Base-by-base conservation (phyloP, 2,329 filamentous ascomycete species). In the Cladorrhinum sp. region DNA sequence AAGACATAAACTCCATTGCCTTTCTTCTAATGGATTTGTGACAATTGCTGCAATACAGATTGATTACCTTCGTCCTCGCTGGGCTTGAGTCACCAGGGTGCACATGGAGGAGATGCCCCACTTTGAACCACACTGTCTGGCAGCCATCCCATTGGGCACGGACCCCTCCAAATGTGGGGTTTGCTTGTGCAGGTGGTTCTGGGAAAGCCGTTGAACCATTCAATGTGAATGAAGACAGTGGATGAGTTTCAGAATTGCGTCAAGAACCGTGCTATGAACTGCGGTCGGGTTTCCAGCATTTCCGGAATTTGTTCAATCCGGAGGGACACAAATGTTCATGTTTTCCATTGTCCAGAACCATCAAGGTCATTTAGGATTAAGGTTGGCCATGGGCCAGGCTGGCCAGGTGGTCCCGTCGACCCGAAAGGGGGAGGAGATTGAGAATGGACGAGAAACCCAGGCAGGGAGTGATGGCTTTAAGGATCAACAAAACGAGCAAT, bases 171-270 rank as follows among this genome's bases (percentile, higher is more conserved):
- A 38, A 36, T 29, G 27, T 53, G 51, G 51, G 27, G 51, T 36
- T 22, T 36, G 27, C 12, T 32, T 61, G 41, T 45, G 41, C 16
- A 45, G 41, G 16, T 45, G 41, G 18, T 60, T 62, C 58, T 63
- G 58, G 32, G 62, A 61, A 55, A 59, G 38, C 60, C 25, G 45
- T 52, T 63, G 48, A n/a, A 32, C 58, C 58, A 59, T 59, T 45
- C 54, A 24, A 50, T 50, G 53, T 58, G 27, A 51, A 59, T 54
- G 12, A 13, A 53, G 55, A 60, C 23, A 22, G 48, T 24, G 38
- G 20, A 62, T 60, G 55, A 60, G 75, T 78, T 78, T 77, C 76
- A 77, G 72, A 67, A 71, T 67, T 77, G 76, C 75, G 74, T 77
- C 75, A 78, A 66, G 58, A 66, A 67, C 59, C 57, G 63, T 64